phyloP scores from a whole-genome alignment of 1,284 basidiomycete species.

The Inonotus hispidus region DNA sequence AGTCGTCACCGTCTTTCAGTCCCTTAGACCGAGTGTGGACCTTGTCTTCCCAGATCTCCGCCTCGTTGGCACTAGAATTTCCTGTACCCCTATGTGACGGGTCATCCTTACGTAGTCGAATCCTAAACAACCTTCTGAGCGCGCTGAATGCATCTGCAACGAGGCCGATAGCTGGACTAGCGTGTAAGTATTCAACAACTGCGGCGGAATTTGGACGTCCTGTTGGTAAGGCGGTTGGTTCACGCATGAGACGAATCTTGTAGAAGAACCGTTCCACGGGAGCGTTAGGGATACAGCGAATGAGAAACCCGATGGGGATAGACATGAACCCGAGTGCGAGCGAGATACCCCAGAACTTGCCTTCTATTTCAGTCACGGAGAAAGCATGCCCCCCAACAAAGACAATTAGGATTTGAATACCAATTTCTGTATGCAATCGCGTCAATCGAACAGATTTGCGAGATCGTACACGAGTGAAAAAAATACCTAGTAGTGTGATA shows the following conservation, averaged over 20 bases:
- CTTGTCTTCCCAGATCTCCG: neutral
- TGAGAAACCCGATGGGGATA: constrained; percentile 80
- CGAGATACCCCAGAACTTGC: constrained; percentile 91
- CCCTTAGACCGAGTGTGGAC: neutral
- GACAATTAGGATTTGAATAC: constrained; percentile 82
- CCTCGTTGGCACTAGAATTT: neutral
- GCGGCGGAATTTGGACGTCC: constrained; percentile 40
- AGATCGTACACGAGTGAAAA: neutral
- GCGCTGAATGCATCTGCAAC: neutral
- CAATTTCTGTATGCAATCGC: constrained; percentile 59
- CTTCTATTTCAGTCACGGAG: constrained; percentile 75
- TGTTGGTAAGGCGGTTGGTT: constrained; percentile 65
- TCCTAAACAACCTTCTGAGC: neutral
- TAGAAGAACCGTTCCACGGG: constrained; percentile 77
- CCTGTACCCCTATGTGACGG: neutral
- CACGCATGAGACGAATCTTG: constrained; percentile 57
- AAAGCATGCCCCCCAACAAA: constrained; percentile 91
- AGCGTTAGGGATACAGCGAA: constrained; percentile 77
- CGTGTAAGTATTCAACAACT: neutral
- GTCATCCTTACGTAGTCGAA: neutral
- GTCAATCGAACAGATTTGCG: constrained; percentile 1
- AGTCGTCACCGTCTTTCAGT: too few relatives aligned
- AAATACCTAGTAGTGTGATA: constrained; percentile 80
- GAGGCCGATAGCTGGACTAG: neutral
- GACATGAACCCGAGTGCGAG: constrained; percentile 82